These are phyloP conservation scores for Solanum sejunctum DNA, from an alignment of 257 asterid genomes.

Conservation along the genomic window DNA sequence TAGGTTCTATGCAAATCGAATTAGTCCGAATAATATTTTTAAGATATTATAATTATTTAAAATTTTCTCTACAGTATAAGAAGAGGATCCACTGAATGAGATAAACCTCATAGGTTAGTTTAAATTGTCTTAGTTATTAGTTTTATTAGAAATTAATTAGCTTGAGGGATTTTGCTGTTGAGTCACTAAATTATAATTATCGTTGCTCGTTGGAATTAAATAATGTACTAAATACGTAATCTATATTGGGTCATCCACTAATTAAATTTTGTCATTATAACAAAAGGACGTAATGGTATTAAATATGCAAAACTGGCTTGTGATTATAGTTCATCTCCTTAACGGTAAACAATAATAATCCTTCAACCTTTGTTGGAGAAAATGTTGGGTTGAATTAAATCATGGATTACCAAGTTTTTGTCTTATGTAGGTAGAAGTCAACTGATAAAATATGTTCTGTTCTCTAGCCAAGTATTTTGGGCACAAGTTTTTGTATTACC, in stretches of 20 bases:
- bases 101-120: background rate
- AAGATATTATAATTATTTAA: no score
- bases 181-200: background rate
- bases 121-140: background rate
- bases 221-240: background rate
- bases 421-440: no score
- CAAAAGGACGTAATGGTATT: background rate
- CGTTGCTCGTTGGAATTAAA: background rate
- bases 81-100: background rate
- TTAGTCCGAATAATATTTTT: no score
- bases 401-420: no score
- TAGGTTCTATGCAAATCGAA: no score
- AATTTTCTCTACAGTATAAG: background rate
- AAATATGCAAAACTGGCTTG: background rate
- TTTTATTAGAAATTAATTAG: background rate
- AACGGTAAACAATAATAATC: background rate
- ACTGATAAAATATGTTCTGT: no score
- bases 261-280: background rate
- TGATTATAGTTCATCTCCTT: no score
- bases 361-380: no score
- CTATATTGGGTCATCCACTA: background rate
- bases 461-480: no score
- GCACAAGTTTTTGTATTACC: no score
- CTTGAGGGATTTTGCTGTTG: background rate
- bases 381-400: no score